Percentiles rank a stretch among this genome's conserved stretches.
Evolutionary conservation across 140 eudicot species (phyloP).

Genomic region (Senecio squalidus): DNA sequence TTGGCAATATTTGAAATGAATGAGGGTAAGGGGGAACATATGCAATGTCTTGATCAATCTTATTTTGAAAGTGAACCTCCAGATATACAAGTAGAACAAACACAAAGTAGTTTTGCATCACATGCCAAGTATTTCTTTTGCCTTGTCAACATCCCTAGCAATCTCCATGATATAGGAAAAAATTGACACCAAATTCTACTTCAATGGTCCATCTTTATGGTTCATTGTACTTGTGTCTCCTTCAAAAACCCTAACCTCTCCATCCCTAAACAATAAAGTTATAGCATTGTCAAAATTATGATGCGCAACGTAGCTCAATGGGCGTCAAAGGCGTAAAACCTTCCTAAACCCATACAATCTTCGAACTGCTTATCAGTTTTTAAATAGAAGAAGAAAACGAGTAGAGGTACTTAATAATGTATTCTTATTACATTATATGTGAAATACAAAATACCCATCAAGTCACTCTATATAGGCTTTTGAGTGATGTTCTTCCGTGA

Average conservation of each 20-base stretch:
- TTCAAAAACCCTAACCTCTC: background rate
- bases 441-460: too few species aligned
- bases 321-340: slow-evolving; percentile 1
- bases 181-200: slow-evolving; percentile 17
- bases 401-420: background rate
- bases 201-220: slow-evolving; percentile 18
- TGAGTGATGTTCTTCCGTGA: background rate
- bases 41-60: slow-evolving; percentile 30
- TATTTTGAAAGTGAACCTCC: slow-evolving; percentile 31
- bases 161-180: slow-evolving; percentile 24
- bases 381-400: background rate
- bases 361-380: background rate
- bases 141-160: slow-evolving; percentile 43
- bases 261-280: background rate
- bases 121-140: slow-evolving; percentile 30
- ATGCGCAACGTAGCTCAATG: slow-evolving; percentile 2
- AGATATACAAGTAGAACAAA: slow-evolving; percentile 30
- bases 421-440: background rate
- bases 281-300: background rate
- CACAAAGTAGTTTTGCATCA: slow-evolving; percentile 29
- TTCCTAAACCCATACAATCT: background rate
- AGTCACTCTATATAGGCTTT: background rate
- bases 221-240: slow-evolving; percentile 13
- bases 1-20: slow-evolving; percentile 20
- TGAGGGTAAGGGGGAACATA: slow-evolving; percentile 28